A percentile compares a stretch with the other conserved stretches of the same genome.
These are phyloP conservation scores for Prunus mongolica DNA, from an alignment of 306 rosid species.

Conservation along the genomic window DNA sequence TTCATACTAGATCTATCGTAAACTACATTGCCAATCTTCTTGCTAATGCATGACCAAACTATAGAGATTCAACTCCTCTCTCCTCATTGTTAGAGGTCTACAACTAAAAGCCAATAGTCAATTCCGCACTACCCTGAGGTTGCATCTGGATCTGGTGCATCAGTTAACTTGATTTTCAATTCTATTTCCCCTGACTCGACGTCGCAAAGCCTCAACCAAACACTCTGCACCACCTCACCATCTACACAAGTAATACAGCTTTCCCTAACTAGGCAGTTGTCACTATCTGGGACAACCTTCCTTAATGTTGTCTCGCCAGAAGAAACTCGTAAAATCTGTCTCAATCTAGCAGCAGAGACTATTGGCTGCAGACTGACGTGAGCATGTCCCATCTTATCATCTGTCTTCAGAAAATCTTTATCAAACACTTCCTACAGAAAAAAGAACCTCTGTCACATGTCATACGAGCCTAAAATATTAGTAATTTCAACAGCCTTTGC, in stretches of 20 bases:
- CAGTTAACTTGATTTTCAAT: slow-evolving; percentile 59
- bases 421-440: slow-evolving; percentile 81
- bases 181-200: slow-evolving; percentile 93
- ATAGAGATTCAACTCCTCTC: slow-evolving; percentile 28
- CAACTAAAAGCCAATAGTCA: slow-evolving; percentile 6
- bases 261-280: slow-evolving; percentile 79
- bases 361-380: slow-evolving; percentile 80
- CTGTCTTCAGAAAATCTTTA: slow-evolving; percentile 85
- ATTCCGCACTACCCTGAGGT: slow-evolving; percentile 25
- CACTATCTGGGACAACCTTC: slow-evolving; percentile 69
- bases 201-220: slow-evolving; percentile 84
- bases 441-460: slow-evolving; percentile 5
- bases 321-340: slow-evolving; percentile 54
- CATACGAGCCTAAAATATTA: background rate
- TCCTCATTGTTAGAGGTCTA: slow-evolving; percentile 36
- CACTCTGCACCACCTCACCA: slow-evolving; percentile 75
- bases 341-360: slow-evolving; percentile 76
- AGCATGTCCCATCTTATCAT: slow-evolving; percentile 97
- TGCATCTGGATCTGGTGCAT: slow-evolving; percentile 33
- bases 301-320: slow-evolving; percentile 68
- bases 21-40: slow-evolving; percentile 6
- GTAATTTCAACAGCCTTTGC: background rate
- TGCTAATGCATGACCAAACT: slow-evolving; percentile 10
- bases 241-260: slow-evolving; percentile 71
- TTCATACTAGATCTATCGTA: background rate